Evolutionary conservation across 2,329 filamentous ascomycete genomes (phyloP).

Genomic region (Cladobotryum mycophilum): DNA sequence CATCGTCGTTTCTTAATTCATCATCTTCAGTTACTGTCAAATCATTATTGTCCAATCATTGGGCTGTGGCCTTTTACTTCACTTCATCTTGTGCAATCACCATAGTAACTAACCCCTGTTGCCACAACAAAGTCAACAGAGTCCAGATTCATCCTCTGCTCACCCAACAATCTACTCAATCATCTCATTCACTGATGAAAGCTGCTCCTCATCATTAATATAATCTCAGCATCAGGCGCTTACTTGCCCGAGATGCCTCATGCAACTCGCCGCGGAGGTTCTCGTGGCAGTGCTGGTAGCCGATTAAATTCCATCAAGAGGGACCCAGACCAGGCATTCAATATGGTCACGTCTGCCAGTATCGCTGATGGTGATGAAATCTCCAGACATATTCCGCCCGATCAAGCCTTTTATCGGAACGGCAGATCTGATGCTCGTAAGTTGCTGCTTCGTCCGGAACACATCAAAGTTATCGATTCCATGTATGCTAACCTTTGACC

Average conservation of each 20-base stretch:
- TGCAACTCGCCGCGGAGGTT: conserved; percentile 15
- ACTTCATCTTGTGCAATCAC: too few species aligned
- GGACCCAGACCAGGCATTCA: conserved; percentile 19
- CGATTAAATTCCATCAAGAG: conserved; percentile 17
- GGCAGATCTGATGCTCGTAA: conserved; percentile 35
- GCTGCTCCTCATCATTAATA: too few species aligned
- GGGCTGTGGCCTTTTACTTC: too few species aligned
- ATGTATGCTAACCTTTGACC: conserved; percentile 10
- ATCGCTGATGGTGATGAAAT: conserved; percentile 15
- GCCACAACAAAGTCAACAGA: background rate
- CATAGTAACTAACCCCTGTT: background rate
- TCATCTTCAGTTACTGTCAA: background rate
- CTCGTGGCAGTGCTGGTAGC: conserved; percentile 12
- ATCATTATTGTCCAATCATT: too few species aligned
- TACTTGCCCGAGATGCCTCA: conserved; percentile 14
- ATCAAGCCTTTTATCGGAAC: conserved; percentile 21
- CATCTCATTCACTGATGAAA: background rate
- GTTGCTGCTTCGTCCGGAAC: conserved; percentile 13
- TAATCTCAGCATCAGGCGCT: too few species aligned
- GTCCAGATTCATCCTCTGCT: background rate
- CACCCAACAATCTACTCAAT: background rate
- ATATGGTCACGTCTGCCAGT: conserved; percentile 5
- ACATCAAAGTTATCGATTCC: background rate
- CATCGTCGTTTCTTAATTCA: background rate
- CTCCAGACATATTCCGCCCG: conserved; percentile 11